phyloP scores from a whole-genome alignment of 1,284 basidiomycete genomes.

The Wallemia hederae region DNA sequence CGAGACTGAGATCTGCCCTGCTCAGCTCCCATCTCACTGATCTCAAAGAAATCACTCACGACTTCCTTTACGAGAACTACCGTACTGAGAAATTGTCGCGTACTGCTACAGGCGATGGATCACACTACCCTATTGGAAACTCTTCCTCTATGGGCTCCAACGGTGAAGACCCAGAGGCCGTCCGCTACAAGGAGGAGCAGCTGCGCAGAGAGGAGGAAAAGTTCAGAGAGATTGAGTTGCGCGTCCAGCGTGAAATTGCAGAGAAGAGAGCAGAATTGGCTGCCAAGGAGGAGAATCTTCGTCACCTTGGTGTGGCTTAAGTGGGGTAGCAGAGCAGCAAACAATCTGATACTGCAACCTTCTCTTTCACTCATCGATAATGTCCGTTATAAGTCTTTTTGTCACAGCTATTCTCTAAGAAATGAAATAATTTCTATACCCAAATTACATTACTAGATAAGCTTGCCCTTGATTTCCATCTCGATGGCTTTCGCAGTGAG shows the following conservation, averaged over 20 bases:
- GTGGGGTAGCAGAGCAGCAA: not conserved
- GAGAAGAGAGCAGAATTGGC: slow-evolving; percentile 85
- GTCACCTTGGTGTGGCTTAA: not conserved
- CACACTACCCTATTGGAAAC: slow-evolving; percentile 23
- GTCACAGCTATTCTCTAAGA: not conserved
- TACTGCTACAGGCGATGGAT: slow-evolving; percentile 34
- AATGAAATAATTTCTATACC: not conserved
- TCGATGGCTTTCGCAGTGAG: slow-evolving; percentile 53
- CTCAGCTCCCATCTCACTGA: slow-evolving; percentile 85
- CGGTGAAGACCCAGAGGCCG: slow-evolving; percentile 83
- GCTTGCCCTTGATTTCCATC: slow-evolving; percentile 48
- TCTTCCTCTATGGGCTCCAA: slow-evolving; percentile 62
- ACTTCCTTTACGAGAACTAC: slow-evolving; percentile 72
- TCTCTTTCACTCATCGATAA: not conserved
- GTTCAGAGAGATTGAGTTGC: slow-evolving; percentile 90
- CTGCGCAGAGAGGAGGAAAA: slow-evolving; percentile 91
- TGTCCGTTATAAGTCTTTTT: not conserved
- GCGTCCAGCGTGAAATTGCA: slow-evolving; percentile 93
- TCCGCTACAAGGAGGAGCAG: slow-evolving; percentile 94
- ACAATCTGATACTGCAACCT: too few relatives aligned
- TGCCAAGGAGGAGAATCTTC: slow-evolving; percentile 18
- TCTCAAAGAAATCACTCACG: slow-evolving; percentile 74
- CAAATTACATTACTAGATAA: slow-evolving; percentile 16
- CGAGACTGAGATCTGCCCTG: slow-evolving; percentile 61
- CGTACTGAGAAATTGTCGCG: slow-evolving; percentile 94